Base-by-base conservation (phyloP, 2,329 filamentous ascomycete genomes). In the Elsinoe australis region DNA sequence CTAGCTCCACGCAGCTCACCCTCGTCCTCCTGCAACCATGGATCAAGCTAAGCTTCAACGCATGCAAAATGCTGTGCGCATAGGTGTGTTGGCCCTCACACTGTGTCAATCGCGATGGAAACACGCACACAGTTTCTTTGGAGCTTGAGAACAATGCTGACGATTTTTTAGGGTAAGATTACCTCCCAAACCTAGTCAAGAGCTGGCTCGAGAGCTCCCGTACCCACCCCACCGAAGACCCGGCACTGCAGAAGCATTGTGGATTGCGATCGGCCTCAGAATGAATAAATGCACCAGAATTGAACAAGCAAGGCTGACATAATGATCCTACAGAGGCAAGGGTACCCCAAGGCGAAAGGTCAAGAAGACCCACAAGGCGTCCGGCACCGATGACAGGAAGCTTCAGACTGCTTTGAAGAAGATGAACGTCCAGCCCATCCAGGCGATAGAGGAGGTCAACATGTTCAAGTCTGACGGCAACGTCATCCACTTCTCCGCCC, bases 391-490 rank as follows among this genome's bases (percentile, higher is more conserved):
- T 70, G 92, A 98, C 83, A 96, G 95, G 87, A 98, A 98, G 82
- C 87, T 98, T 57, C 92, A 98, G 77, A 81, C 83, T 54, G 76
- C 87, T 55, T 80, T 98, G 59, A 98, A 98, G 86, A 98, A 98
- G 85, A 82, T 98, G 71, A 96, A 96, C 74, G 90, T 94, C 52
- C 92, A 98, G 81, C 92, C 92, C 64, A 96, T 98, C 73, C 89
- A 94, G 78, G 87, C 86, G 59, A 98, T 98, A 64, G 92, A 98
- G 82, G 92, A 98, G 79, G 92, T 98, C 71, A 98, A 98, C 84
- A 98, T 98, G 92, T 98, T 98, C 84, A 98, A 98, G 85, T 85
- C 86, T 68, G 92, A 98, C 69, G 92, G 92, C 71, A 98, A 98
- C 72, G 92, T 98, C 71, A 96, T 98, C 67, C 92, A 98, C 81